Percentiles rank a stretch among this genome's conserved stretches.
phyloP scores from a whole-genome alignment of 805 yeast genomes.

The Grigorovia humatica region DNA sequence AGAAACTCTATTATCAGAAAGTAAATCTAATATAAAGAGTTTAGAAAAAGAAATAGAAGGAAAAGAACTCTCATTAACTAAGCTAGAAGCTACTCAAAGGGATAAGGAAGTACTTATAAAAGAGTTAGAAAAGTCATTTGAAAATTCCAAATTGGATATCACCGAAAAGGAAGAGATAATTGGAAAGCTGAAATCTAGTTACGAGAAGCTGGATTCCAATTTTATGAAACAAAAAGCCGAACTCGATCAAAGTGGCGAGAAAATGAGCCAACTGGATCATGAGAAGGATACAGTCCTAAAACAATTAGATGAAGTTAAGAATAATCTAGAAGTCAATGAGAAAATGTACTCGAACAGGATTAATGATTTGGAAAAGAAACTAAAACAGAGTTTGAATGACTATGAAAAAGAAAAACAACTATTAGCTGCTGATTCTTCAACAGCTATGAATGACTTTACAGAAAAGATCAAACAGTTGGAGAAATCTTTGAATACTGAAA shows the following conservation, averaged over 20 bases:
- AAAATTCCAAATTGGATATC: not conserved
- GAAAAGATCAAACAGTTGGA: constrained; percentile 14
- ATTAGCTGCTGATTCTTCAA: constrained; percentile 35
- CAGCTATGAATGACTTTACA: constrained; percentile 37
- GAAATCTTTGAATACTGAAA: constrained; percentile 1
- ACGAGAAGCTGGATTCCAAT: not conserved
- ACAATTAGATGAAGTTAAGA: not conserved
- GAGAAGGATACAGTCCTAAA: constrained; percentile 3
- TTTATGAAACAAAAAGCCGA: not conserved
- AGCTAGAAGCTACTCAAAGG: not conserved
- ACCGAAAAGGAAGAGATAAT: not conserved
- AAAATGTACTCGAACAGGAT: not conserved
- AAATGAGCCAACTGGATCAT: constrained; percentile 3
- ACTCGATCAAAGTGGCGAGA: not conserved
- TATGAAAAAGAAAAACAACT: not conserved
- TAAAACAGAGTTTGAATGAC: constrained; percentile 4
- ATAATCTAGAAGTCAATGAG: not conserved
- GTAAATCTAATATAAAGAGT: not conserved
- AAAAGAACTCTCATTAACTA: not conserved
- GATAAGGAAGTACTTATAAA: not conserved
- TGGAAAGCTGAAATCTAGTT: not conserved
- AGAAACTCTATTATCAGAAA: not conserved
- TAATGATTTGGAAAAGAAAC: constrained; percentile 1
- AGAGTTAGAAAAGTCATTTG: not conserved
- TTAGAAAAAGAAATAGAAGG: not conserved